Percentiles rank a stretch among this genome's conserved stretches.
Conservation (phyloP, 371 early-diverging fungal genomes). For the Chytridiales sp. region DNA sequence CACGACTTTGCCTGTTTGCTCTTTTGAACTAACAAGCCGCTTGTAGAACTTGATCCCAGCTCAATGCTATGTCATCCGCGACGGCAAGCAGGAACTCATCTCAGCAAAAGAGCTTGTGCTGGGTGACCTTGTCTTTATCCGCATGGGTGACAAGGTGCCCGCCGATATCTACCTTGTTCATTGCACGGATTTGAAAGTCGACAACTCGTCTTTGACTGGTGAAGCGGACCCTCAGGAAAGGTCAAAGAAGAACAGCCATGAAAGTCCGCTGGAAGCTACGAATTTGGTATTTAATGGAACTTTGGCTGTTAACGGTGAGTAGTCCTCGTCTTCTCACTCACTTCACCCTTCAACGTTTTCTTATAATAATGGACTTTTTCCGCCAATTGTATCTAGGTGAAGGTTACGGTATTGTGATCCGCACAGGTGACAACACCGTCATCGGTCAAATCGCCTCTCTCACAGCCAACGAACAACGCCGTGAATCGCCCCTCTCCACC, state of each 20-base stretch:
- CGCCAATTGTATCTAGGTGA: conserved; percentile 61
- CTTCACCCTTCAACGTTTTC: not conserved
- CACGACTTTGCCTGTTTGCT: too few relatives aligned
- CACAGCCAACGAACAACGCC: conserved; percentile 71
- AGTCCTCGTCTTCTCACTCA: not conserved
- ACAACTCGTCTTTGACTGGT: conserved; percentile 96
- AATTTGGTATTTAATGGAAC: conserved; percentile 90
- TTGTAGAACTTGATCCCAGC: conserved; percentile 76
- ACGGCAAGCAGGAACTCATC: conserved; percentile 61
- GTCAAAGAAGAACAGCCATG: conserved; percentile 35
- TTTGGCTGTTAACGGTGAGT: conserved; percentile 66
- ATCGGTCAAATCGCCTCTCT: conserved; percentile 93
- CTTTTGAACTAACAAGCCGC: not conserved
- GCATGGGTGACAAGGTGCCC: conserved; percentile 92
- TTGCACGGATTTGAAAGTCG: conserved; percentile 85
- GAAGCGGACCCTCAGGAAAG: conserved; percentile 93
- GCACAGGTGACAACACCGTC: conserved; percentile 88
- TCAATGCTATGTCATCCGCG: conserved; percentile 75
- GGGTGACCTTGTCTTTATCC: conserved; percentile 85
- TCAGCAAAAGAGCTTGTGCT: conserved; percentile 71
- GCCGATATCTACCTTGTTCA: conserved; percentile 81
- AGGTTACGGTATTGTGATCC: conserved; percentile 87
- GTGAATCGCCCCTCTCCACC: conserved; percentile 65
- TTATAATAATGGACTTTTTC: too few relatives aligned
- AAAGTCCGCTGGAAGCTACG: conserved; percentile 85